Percentiles rank a stretch among this genome's conserved stretches.
phyloP scores from a whole-genome alignment of 2,329 filamentous ascomycete species.

The Nothophoma quercina region DNA sequence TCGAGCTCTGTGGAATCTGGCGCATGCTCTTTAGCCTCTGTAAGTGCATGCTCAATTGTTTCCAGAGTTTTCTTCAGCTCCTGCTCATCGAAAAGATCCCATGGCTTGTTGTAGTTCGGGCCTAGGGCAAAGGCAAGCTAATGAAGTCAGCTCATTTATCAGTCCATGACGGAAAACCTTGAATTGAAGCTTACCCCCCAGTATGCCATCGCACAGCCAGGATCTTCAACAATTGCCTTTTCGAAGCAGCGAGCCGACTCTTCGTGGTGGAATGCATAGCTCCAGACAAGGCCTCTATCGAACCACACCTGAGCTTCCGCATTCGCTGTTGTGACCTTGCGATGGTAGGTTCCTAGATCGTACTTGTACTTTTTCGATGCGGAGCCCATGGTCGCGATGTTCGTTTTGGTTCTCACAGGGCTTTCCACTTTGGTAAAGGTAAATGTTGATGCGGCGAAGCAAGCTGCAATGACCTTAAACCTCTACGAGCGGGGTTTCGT shows the following conservation, averaged over 20 bases:
- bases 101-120: constrained; percentile 82
- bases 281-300: constrained; percentile 75
- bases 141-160: constrained; percentile 45
- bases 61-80: constrained; percentile 64
- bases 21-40: constrained; percentile 53
- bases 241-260: constrained; percentile 72
- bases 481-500: constrained; percentile 15
- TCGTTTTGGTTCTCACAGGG: not conserved
- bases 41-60: constrained; percentile 57
- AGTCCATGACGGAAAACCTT: not conserved
- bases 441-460: not conserved
- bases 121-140: constrained; percentile 70
- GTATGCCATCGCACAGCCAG: constrained; percentile 67
- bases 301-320: constrained; percentile 70
- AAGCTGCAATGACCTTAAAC: not conserved
- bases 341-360: constrained; percentile 67
- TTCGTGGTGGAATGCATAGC: constrained; percentile 78
- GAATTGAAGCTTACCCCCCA: constrained; percentile 63
- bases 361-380: constrained; percentile 45
- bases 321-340: constrained; percentile 63
- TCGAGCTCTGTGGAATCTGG: constrained; percentile 61
- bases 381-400: constrained; percentile 3
- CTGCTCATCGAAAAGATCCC: constrained; percentile 71
- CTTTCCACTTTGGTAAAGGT: not conserved
- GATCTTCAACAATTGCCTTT: constrained; percentile 63